Base-by-base conservation (phyloP, 1,284 basidiomycete species). In the Xerocomus subilludens region DNA sequence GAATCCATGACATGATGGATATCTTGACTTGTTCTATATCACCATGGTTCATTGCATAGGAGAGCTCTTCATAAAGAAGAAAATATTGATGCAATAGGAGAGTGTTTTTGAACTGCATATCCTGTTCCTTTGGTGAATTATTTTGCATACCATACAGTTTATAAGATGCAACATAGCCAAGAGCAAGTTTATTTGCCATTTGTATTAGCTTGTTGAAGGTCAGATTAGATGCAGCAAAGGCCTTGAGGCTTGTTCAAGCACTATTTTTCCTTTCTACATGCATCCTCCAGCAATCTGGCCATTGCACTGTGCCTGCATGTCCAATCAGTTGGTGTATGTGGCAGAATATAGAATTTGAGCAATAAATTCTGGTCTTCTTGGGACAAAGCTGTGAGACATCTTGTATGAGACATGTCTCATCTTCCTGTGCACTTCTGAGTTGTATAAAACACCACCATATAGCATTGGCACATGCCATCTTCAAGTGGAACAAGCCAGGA, bases 11-110 rank as follows among this genome's bases (percentile, higher is more conserved):
- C 3, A 70, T 18, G 11, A 74, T 74, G 11, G 64, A 77, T 1
- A 42, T 63, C 20, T 77, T 67, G 3, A 69, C 35, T 2, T 30
- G 20, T 0, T 63, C 59, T 5, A 77, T 74, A 30, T 77, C 70
- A 0, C 72, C 16, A 3, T 3, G 0, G 16, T 77, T 77, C 68
- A 77, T 77, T 18, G 35, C 70, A 65, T 69, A 64, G 8, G 63
- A 72, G 4, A 77, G 30, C 8, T 77, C 72, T 36, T 76, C 64
- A 36, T 72, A 77, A 1, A 76, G 16, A 1, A 77, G 36, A 2
- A 71, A 47, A 21, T 76, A 76, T 30, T 69, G 76, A 36, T 77
- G 76, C 6, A 77, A 9, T 0, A 76, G 27, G 4, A 75, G 35
- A 0, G 33, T 16, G n/a, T 76, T 76, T 42, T 71, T 53, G 32